phyloP scores from a whole-genome alignment of 2,329 filamentous ascomycete genomes.

The Talaromyces sp. region DNA sequence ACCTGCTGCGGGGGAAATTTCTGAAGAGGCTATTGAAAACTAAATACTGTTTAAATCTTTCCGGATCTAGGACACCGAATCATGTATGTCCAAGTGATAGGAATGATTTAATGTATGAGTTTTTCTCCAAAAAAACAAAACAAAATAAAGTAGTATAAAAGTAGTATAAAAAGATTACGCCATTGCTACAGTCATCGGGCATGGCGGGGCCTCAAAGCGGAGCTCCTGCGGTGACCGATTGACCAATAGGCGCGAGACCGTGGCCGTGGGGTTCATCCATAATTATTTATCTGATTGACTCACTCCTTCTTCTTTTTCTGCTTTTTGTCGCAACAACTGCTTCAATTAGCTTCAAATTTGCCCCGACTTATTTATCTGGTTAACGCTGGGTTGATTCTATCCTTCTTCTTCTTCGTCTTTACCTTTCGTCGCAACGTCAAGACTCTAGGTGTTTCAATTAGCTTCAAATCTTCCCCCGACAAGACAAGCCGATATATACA shows the following conservation, averaged over 20 bases:
- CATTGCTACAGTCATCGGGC: neutral
- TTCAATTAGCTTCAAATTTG: neutral
- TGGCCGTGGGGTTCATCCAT: constrained; percentile 51
- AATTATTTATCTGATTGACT: constrained; percentile 1
- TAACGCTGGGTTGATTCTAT: neutral
- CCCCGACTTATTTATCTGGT: neutral
- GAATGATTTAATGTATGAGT: neutral
- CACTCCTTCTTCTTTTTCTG: neutral
- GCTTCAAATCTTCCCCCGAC: neutral
- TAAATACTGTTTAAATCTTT: neutral
- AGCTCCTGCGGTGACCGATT: neutral
- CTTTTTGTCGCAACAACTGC: neutral
- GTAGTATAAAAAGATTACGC: neutral
- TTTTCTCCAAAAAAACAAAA: neutral
- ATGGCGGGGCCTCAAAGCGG: neutral
- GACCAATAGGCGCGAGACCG: neutral
- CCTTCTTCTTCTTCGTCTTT: neutral
- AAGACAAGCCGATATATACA: neutral
- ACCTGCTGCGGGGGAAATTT: neutral
- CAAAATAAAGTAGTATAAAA: neutral
- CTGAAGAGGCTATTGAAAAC: neutral
- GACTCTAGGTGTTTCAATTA: neutral
- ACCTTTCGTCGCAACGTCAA: neutral
- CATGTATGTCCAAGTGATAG: neutral
- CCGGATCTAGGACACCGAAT: neutral